Evolutionary conservation across 768 basidiomycete species (phyloP).

Genomic region (Suillus luteus): DNA sequence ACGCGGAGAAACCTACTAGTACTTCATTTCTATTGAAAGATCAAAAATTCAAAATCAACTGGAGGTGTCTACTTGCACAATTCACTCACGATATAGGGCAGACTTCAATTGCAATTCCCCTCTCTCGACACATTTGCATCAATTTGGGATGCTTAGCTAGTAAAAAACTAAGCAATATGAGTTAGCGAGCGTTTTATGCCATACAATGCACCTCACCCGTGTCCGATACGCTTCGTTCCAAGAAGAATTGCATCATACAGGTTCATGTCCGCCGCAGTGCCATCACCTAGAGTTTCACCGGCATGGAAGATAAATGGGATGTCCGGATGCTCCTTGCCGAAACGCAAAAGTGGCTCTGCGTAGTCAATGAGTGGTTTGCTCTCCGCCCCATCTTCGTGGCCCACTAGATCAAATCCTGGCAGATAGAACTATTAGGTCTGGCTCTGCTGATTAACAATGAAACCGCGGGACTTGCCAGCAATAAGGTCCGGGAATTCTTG

Average conservation of each 20-base stretch:
- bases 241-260: slow-evolving; percentile 50
- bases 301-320: slow-evolving; percentile 52
- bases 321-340: slow-evolving; percentile 37
- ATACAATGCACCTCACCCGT: slow-evolving; percentile 37
- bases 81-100: slow-evolving; percentile 49
- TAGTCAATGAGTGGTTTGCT: slow-evolving; percentile 39
- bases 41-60: neutral
- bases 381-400: slow-evolving; percentile 42
- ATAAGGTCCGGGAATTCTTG: slow-evolving; percentile 48
- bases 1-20: slow-evolving; percentile 42
- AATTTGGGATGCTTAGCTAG: slow-evolving; percentile 47
- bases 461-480: slow-evolving; percentile 32
- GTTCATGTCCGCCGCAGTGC: slow-evolving; percentile 45
- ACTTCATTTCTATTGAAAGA: slow-evolving; percentile 59
- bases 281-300: slow-evolving; percentile 51
- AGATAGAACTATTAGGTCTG: neutral
- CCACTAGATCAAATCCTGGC: slow-evolving; percentile 51
- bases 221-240: slow-evolving; percentile 51
- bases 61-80: neutral
- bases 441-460: neutral
- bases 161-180: slow-evolving; percentile 36
- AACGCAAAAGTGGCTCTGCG: slow-evolving; percentile 38
- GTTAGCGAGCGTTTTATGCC: neutral
- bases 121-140: slow-evolving; percentile 45
- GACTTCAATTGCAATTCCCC: slow-evolving; percentile 45